A percentile compares a stretch with the other conserved stretches of the same genome.
Conservation (phyloP, 1,284 basidiomycete species). For the Porodaedalea pini region DNA sequence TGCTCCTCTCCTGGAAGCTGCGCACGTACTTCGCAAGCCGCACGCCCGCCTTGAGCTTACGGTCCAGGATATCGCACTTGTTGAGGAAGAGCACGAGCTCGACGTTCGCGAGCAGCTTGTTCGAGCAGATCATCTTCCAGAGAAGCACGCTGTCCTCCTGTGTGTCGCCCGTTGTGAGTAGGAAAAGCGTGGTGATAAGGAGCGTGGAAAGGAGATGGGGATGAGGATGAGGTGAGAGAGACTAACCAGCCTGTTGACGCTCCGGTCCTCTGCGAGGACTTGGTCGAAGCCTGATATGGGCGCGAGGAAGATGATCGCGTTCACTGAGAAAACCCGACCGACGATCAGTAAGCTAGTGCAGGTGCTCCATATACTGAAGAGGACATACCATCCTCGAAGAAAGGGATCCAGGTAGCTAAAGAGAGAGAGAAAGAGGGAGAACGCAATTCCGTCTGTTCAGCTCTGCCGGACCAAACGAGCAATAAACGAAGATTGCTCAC, state of each 20-base stretch:
- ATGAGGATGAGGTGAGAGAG: neutral
- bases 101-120: conserved; percentile 47
- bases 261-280: conserved; percentile 63
- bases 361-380: neutral
- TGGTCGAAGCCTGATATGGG: conserved; percentile 80
- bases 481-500: conserved; percentile 12
- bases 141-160: conserved; percentile 56
- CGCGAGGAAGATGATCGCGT: conserved; percentile 78
- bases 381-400: conserved; percentile 25
- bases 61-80: conserved; percentile 57
- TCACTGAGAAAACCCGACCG: conserved; percentile 13
- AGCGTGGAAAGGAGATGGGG: neutral
- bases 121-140: conserved; percentile 59
- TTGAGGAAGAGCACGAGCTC: conserved; percentile 61
- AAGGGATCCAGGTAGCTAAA: conserved; percentile 26
- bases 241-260: conserved; percentile 65
- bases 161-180: neutral
- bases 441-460: neutral
- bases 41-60: conserved; percentile 49
- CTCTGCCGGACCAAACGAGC: neutral
- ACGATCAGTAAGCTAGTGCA: neutral
- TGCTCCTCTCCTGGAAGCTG: conserved; percentile 46
- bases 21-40: conserved; percentile 52
- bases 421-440: neutral
- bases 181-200: neutral